A percentile compares a stretch with the other conserved stretches of the same genome.
Conservation (phyloP, 2,329 filamentous ascomycete genomes). For the Arachnomyces sp. region DNA sequence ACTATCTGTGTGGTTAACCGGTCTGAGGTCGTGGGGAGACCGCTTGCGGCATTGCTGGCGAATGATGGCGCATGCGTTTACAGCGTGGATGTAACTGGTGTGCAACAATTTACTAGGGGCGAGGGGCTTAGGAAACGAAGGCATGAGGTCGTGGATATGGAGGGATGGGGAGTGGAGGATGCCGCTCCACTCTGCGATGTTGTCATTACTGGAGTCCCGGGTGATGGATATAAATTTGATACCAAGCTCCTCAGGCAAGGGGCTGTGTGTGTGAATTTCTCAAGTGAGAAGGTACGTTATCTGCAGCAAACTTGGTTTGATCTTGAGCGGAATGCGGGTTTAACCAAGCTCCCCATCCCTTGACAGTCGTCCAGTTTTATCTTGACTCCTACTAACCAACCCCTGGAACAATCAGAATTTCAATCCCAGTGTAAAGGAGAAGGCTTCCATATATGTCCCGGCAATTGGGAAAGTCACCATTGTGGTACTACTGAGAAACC, state of each 20-base stretch:
- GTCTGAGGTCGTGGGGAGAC: conserved; percentile 89
- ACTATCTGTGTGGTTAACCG: conserved; percentile 96
- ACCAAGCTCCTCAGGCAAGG: conserved; percentile 76
- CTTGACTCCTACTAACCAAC: neutral
- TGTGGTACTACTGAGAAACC: conserved; percentile 77
- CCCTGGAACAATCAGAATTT: conserved; percentile 58
- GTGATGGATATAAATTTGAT: conserved; percentile 82
- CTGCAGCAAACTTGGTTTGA: too few species aligned
- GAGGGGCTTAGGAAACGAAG: conserved; percentile 76
- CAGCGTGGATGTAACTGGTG: conserved; percentile 83
- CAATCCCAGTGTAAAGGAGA: conserved; percentile 80
- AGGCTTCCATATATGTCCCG: conserved; percentile 92
- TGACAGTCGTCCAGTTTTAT: too few species aligned
- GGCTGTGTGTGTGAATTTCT: conserved; percentile 98
- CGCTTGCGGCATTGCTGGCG: conserved; percentile 82
- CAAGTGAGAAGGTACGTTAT: conserved; percentile 63
- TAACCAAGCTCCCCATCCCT: too few species aligned
- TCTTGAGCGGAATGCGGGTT: too few species aligned
- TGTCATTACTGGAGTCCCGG: conserved; percentile 86
- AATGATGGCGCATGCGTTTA: conserved; percentile 96
- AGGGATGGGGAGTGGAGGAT: conserved; percentile 70
- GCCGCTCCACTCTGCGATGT: conserved; percentile 86
- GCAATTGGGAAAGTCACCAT: conserved; percentile 98
- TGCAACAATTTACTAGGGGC: conserved; percentile 87
- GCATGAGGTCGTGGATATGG: conserved; percentile 80